Evolutionary conservation across 139 green algal genomes (phyloP), one percentile per base, ranked within the genome.

Genomic region (Auxenochlorella pyrenoidosa): DNA sequence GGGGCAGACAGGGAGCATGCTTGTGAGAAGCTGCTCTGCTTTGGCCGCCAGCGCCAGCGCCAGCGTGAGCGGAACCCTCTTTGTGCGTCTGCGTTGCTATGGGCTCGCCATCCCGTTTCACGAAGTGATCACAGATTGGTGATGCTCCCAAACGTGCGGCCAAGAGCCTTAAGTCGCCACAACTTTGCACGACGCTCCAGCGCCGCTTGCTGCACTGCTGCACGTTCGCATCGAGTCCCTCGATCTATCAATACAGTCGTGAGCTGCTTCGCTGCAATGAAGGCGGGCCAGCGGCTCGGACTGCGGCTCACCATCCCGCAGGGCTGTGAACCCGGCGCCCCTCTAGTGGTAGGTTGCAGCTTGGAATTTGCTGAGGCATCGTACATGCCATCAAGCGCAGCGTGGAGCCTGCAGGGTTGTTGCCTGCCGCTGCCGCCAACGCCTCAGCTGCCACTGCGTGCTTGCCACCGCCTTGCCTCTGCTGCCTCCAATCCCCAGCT

Each of bases 301-400:
- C 68, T 83, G n/a, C 13, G 24, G 51, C 51, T 83, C 13, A 83
- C 77, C 2, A 21, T 83, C 1, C 77, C 77, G 5, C 21, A 36
- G 10, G 73, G 40, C 15, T 41, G 21, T 36, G 24, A 58, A 1
- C 73, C 73, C 5, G 5, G 22, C 22, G 34, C 47, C 5, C 77
- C 77, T 18, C 34, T 83, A n/a, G 77, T 83, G 77, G 77, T 83
- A 51, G 12, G 77, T 18, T 36, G 63, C 24, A 71, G 26, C 26
- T 36, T 1, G n/a, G n/a, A n/a, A n/a, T n/a, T n/a, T n/a, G 30
- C 8, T 32, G 24, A 36, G 63, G 63, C 24, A 71, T 6, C 10
- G 63, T 40, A 32, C 66, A 73, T 40, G 66, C 28, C 63, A 26
- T 28, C 24, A 68, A 34, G 28, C 5, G 63, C 63, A 71, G 63